A percentile compares a stretch with the other conserved stretches of the same genome.
Conservation (phyloP, 805 yeast species). For the Candida quercuum region DNA sequence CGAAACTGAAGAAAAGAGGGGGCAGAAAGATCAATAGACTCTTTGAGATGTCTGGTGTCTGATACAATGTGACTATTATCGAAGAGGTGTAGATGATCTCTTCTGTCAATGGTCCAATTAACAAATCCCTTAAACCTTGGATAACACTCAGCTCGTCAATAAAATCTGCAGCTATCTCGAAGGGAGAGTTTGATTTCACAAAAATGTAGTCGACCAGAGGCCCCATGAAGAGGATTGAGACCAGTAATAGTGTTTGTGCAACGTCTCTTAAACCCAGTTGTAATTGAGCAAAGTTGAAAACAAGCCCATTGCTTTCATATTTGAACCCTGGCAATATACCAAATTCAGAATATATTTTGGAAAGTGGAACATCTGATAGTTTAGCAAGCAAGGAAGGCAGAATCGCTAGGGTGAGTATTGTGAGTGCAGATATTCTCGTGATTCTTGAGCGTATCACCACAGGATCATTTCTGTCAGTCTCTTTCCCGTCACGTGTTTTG, state of each 20-base stretch:
- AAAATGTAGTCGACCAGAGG: constrained; percentile 36
- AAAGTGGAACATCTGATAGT: constrained; percentile 5
- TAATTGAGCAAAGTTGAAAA: constrained; percentile 2
- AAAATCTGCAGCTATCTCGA: constrained; percentile 15
- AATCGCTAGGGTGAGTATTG: constrained; percentile 1
- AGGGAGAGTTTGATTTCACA: constrained; percentile 14
- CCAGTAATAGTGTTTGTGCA: constrained; percentile 22
- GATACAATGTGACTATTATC: constrained; percentile 28
- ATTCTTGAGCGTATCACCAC: constrained; percentile 38
- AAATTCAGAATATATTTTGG: constrained; percentile 13
- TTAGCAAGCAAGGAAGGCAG: constrained; percentile 9
- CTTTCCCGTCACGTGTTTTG: constrained; percentile 15
- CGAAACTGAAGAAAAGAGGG: constrained; percentile 69
- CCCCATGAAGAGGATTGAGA: constrained; percentile 41
- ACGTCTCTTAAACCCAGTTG: constrained; percentile 14
- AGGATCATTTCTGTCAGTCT: constrained; percentile 35
- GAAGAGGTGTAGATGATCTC: constrained; percentile 64
- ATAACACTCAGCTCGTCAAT: constrained; percentile 23
- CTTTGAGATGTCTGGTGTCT: constrained; percentile 14
- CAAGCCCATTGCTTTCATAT: constrained; percentile 2
- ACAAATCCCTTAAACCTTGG: constrained; percentile 47
- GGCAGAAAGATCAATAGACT: constrained; percentile 32
- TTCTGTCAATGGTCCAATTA: constrained; percentile 75
- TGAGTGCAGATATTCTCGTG: constrained; percentile 25
- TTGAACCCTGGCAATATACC: constrained; percentile 35